phyloP scores from a whole-genome alignment of 2,329 filamentous ascomycete genomes.

The Beauveria asiatica region DNA sequence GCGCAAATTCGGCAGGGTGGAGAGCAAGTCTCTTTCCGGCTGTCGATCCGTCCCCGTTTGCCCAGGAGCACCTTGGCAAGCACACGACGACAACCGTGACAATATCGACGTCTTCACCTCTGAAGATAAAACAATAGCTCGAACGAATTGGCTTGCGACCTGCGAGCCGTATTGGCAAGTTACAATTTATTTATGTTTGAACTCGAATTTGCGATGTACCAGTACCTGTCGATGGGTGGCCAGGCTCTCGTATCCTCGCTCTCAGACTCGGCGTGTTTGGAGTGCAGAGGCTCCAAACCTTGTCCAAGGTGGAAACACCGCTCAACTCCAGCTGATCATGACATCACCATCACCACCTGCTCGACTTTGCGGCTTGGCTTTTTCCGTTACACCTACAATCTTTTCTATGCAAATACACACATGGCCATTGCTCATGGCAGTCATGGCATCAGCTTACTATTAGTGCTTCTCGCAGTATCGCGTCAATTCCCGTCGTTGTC shows the following conservation, averaged over 20 bases:
- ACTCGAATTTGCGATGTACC: neutral
- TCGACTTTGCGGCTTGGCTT: neutral
- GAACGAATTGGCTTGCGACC: neutral
- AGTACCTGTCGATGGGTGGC: neutral
- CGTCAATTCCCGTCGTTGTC: too few relatives aligned
- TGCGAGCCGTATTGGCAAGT: neutral
- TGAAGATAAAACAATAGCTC: neutral
- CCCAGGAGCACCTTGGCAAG: neutral
- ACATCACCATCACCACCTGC: slow-evolving; percentile 1
- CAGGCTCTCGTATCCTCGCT: neutral
- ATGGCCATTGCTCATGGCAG: too few relatives aligned
- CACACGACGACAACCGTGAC: neutral
- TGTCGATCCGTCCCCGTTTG: neutral
- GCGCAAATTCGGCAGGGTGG: neutral
- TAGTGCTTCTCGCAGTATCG: too few relatives aligned
- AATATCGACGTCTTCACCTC: neutral
- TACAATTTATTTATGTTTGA: neutral
- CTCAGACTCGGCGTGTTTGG: neutral
- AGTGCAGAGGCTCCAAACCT: slow-evolving; percentile 4
- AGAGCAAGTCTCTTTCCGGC: neutral
- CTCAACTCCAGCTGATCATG: slow-evolving; percentile 4
- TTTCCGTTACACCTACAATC: too few relatives aligned
- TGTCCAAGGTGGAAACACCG: neutral
- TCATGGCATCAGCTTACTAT: too few relatives aligned
- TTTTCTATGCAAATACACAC: too few relatives aligned